Conservation (phyloP, 805 yeast species). For the Isabelozyma heimii region DNA sequence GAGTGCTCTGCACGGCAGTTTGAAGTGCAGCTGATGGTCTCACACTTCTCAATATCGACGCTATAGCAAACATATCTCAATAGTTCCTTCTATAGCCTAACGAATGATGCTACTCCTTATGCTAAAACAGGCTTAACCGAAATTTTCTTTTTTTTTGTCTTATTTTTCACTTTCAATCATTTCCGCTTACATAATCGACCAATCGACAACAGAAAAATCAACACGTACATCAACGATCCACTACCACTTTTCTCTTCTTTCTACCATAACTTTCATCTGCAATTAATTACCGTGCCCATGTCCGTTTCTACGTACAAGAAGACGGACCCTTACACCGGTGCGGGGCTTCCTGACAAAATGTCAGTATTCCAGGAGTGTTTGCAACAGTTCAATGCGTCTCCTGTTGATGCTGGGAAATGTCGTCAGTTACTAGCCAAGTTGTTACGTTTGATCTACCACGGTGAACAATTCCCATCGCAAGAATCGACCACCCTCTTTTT, state of each 20-base stretch:
- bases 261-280: neutral
- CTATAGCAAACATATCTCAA: constrained; percentile 13
- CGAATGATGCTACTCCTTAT: too few relatives aligned
- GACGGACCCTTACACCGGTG: constrained; percentile 63
- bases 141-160: neutral
- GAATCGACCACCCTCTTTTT: constrained; percentile 93
- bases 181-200: constrained; percentile 4
- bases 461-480: constrained; percentile 80
- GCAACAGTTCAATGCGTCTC: constrained; percentile 87
- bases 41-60: constrained; percentile 13
- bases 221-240: neutral
- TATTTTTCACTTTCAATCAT: neutral
- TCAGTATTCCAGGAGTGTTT: constrained; percentile 94
- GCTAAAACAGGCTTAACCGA: neutral
- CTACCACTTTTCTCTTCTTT: neutral
- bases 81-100: neutral
- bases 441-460: constrained; percentile 76
- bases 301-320: constrained; percentile 82
- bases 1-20: constrained; percentile 10
- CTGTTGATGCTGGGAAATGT: constrained; percentile 84
- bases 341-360: constrained; percentile 87
- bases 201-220: constrained; percentile 1
- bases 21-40: constrained; percentile 7
- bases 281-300: constrained; percentile 39
- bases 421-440: constrained; percentile 79